Evolutionary conservation across 331 rosid species (phyloP).

Genomic region (Dryas integrifolia): DNA sequence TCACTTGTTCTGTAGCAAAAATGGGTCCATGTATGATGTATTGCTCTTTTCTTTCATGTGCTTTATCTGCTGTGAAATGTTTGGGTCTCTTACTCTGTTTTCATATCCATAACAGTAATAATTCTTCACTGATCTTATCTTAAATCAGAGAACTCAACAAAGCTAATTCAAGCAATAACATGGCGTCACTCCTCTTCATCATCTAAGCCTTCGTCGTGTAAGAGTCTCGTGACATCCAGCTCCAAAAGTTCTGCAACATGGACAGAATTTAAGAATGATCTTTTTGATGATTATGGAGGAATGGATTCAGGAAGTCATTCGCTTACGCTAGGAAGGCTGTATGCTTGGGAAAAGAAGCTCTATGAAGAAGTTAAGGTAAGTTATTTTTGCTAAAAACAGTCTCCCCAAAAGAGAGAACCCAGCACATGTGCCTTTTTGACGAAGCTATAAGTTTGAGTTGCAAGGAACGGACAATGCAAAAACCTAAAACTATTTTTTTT

Average conservation of each 20-base stretch:
- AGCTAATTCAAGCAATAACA: constrained; percentile 71
- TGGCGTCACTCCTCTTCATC: constrained; percentile 68
- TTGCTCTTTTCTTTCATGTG: neutral
- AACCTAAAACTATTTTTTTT: neutral
- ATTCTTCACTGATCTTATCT: constrained; percentile 15
- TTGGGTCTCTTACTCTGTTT: neutral
- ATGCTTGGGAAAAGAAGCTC: constrained; percentile 97
- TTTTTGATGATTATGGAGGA: constrained; percentile 79
- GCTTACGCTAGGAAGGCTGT: constrained; percentile 77
- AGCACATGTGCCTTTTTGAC: no score
- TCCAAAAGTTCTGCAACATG: constrained; percentile 56
- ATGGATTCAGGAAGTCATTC: constrained; percentile 96
- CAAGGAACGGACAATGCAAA: neutral
- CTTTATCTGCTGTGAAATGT: neutral
- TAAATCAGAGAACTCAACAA: constrained; percentile 82
- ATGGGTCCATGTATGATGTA: neutral
- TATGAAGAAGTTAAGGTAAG: constrained; percentile 92
- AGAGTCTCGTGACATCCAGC: constrained; percentile 72
- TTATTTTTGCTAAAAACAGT: constrained; percentile 6
- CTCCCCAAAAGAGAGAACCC: neutral
- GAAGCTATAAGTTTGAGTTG: no score
- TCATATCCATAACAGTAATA: neutral
- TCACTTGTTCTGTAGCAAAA: neutral
- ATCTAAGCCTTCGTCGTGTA: constrained; percentile 68
- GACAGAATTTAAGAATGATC: constrained; percentile 76